Percentiles rank a stretch among this genome's conserved stretches.
These are phyloP conservation scores for Trichoderma atroviride DNA, from an alignment of 2,329 filamentous ascomycete species.

Conservation along the genomic window DNA sequence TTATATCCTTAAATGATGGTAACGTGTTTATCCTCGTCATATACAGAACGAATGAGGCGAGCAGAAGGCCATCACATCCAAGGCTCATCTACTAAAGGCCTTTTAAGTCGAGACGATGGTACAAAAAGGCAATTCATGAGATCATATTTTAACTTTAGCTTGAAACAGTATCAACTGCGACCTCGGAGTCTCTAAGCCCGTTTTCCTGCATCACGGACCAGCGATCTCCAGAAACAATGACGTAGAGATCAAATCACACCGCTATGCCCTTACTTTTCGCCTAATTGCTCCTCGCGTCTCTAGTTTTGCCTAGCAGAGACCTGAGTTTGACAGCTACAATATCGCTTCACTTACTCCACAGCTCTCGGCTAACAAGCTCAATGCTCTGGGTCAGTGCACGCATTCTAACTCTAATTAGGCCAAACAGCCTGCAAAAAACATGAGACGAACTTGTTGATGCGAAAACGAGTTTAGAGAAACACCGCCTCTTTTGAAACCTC, in stretches of 20 bases:
- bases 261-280: not conserved
- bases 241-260: not conserved
- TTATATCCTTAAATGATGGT: too few species aligned
- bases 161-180: not conserved
- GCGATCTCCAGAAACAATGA: not conserved
- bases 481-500: not conserved
- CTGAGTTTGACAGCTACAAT: not conserved
- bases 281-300: not conserved
- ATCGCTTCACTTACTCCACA: not conserved
- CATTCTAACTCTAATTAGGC: not conserved
- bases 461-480: not conserved
- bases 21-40: too few species aligned
- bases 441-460: not conserved
- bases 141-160: not conserved
- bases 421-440: not conserved
- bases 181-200: not conserved
- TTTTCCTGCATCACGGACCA: not conserved
- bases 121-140: not conserved
- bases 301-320: not conserved
- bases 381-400: not conserved
- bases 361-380: not conserved
- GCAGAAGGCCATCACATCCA: not conserved
- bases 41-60: too few species aligned
- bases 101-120: fast-evolving
- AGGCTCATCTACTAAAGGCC: not conserved